These are phyloP conservation scores for Medicago arabica DNA, from an alignment of 306 rosid genomes.

Conservation along the genomic window DNA sequence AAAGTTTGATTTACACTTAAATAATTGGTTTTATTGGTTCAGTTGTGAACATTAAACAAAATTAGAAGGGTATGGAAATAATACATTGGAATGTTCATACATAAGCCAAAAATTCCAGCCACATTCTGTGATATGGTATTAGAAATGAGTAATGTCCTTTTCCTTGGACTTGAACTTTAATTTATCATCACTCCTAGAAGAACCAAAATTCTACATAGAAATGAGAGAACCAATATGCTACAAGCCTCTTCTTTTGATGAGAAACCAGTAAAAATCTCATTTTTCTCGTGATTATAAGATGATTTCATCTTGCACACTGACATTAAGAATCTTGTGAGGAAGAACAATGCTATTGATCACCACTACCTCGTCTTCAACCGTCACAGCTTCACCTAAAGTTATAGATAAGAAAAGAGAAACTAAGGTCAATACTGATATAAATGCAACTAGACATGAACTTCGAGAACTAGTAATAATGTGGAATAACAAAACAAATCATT, in stretches of 20 bases:
- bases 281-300: constrained; percentile 57
- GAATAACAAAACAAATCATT: no score
- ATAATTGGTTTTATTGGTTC: neutral
- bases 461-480: neutral
- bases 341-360: constrained; percentile 90
- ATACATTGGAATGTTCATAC: neutral
- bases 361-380: constrained; percentile 91
- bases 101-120: constrained; percentile 34
- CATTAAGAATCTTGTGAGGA: constrained; percentile 87
- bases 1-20: constrained; percentile 21
- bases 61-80: neutral
- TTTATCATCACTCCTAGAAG: constrained; percentile 10
- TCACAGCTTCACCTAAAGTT: constrained; percentile 80
- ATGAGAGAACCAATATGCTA: constrained; percentile 15
- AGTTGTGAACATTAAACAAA: constrained; percentile 7
- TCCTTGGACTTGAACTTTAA: constrained; percentile 21
- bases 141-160: constrained; percentile 15
- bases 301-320: constrained; percentile 92
- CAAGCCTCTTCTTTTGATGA: constrained; percentile 32
- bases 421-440: constrained; percentile 12
- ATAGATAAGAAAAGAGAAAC: constrained; percentile 11
- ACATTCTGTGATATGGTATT: neutral
- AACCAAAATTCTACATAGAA: constrained; percentile 11
- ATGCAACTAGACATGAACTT: neutral
- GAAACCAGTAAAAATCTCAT: constrained; percentile 14